Base-by-base conservation (phyloP, 1,139 yeast genomes). In the Hyphopichia burtonii region DNA sequence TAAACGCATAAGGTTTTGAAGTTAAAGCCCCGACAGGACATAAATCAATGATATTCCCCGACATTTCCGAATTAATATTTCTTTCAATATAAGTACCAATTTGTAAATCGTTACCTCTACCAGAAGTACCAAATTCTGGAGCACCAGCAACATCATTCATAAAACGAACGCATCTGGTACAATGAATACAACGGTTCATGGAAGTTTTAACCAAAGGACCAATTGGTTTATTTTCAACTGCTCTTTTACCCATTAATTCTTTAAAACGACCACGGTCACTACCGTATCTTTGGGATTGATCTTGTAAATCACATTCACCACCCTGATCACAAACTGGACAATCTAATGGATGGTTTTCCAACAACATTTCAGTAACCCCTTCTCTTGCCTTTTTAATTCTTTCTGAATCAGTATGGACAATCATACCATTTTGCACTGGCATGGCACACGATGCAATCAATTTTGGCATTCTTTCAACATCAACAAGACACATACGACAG, bases 241-340 rank as follows among this genome's bases (percentile, higher is more conserved):
- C 96, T 60, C 96, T 79, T 69, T 88, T 88, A 59, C 96, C 96
- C 42, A 78, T 76, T 45, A 86, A 78, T 66, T 88, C 96, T 48
- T 74, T 66, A 69, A 86, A 88, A 65, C 96, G 79, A 54, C 96
- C 95, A 53, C 96, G 80, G 66, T 88, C 96, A 42, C 86, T 69
- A 45, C 96, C 96, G 60, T 86, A 86, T 63, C 94, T 80, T 65
- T 84, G 74, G 23, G 90, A 76, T 71, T 88, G 96, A 61, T 88
- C 96, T 69, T 88, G 96, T 55, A 88, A 77, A 63, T 88, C 96
- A 73, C 96, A 88, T 64, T 88, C 96, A 53, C 96, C 96, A 68
- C 96, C 96, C 68, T 88, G 96, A 67, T 88, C 96, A 68, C 96
- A 88, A 42, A 88, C 86, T 32, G 96, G 96, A 69, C 96, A 88